Conservation (phyloP, 2,329 filamentous ascomycete genomes). For the Penicillium palitans region DNA sequence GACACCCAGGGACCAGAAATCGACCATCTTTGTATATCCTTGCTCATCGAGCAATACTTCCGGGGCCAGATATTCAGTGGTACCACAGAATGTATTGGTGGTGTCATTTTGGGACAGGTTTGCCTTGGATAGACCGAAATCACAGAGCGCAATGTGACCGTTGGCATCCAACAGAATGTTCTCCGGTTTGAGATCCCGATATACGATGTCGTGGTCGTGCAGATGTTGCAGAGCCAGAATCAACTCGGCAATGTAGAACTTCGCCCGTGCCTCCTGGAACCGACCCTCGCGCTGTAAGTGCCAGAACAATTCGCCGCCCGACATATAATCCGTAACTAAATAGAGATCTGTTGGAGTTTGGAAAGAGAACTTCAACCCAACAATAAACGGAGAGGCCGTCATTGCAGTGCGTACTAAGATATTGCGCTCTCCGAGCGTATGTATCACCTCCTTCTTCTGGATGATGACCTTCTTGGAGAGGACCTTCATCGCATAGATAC, state of each 20-base stretch:
- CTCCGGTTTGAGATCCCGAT: constrained; percentile 94
- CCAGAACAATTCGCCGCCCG: constrained; percentile 97
- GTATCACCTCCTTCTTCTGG: constrained; percentile 98
- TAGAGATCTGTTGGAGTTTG: constrained; percentile 96
- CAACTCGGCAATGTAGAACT: constrained; percentile 98
- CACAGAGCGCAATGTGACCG: constrained; percentile 94
- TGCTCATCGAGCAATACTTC: constrained; percentile 94
- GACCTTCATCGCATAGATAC: constrained; percentile 99
- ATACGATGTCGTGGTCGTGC: constrained; percentile 96
- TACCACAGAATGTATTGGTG: constrained; percentile 98
- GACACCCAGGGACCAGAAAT: constrained; percentile 98
- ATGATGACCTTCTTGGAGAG: constrained; percentile 99
- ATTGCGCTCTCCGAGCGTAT: constrained; percentile 95
- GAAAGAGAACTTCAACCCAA: constrained; percentile 97
- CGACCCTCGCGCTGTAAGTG: constrained; percentile 95
- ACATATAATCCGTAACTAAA: constrained; percentile 99
- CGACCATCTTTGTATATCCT: constrained; percentile 99
- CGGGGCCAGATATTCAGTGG: constrained; percentile 93
- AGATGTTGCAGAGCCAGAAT: constrained; percentile 93
- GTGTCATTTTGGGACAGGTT: constrained; percentile 97
- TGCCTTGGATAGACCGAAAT: constrained; percentile 96
- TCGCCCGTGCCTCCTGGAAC: constrained; percentile 90
- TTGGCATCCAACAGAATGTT: constrained; percentile 97
- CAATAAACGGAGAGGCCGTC: constrained; percentile 94
- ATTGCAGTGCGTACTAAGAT: constrained; percentile 95